Percentiles rank a stretch among this genome's conserved stretches.
These are phyloP conservation scores for Phytophthora megakarya DNA, from an alignment of 352 stramenopile genomes.

Conservation along the genomic window DNA sequence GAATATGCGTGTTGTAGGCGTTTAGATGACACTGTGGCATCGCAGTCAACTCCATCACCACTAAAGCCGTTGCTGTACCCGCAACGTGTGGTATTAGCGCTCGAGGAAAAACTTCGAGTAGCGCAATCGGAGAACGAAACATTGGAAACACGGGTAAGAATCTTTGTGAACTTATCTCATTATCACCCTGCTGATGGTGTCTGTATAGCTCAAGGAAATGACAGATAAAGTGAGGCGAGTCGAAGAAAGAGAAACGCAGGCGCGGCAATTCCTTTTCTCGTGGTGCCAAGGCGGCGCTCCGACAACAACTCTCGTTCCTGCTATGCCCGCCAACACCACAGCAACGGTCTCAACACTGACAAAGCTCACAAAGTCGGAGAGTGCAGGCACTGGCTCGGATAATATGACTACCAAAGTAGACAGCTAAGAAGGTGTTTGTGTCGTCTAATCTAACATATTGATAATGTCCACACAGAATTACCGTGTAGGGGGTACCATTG, in stretches of 20 bases:
- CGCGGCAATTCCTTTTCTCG: constrained; percentile 48
- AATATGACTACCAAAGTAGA: constrained; percentile 26
- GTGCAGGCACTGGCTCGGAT: constrained; percentile 15
- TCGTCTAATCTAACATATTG: constrained; percentile 30
- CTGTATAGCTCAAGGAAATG: constrained; percentile 39
- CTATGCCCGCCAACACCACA: background rate
- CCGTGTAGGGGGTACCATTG: background rate
- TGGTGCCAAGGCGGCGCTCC: constrained; percentile 40
- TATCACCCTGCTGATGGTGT: background rate
- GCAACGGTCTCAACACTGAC: background rate
- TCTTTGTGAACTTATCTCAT: background rate
- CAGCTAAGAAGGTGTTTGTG: constrained; percentile 23
- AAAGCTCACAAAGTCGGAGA: background rate
- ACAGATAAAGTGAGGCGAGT: constrained; percentile 38
- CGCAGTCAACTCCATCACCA: constrained; percentile 33
- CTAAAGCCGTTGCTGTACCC: constrained; percentile 41
- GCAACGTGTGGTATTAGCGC: constrained; percentile 44
- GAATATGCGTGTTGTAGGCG: constrained; percentile 20
- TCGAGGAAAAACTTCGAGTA: constrained; percentile 47
- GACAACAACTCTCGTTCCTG: background rate
- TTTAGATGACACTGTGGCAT: constrained; percentile 37
- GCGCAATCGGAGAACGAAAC: constrained; percentile 45
- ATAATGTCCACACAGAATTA: constrained; percentile 21
- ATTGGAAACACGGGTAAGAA: constrained; percentile 43
- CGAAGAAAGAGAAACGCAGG: constrained; percentile 46